Base-by-base conservation (phyloP, 306 rosid genomes). In the Oemleria cerasiformis region DNA sequence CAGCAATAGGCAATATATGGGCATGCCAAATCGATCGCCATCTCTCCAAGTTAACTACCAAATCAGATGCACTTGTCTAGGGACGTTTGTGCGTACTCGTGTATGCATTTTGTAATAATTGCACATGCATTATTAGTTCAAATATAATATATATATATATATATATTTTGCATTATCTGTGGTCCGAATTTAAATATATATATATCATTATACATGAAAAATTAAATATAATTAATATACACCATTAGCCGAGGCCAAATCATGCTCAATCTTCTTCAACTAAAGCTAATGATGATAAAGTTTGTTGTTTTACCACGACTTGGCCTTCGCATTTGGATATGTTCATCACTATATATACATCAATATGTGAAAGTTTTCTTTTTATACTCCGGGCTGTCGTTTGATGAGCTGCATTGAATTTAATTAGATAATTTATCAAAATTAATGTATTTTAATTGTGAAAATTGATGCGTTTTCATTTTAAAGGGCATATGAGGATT, bases 251-350 rank as follows among this genome's bases (percentile, higher is more conserved):
- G 17, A 6, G 39, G 25, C 40, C 62, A 12, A 57, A 25, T 57
- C 62, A 57, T 57, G 62, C 39, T 34, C 64, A 30, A 59, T 34
- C 12, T 59, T 59, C 41, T 59, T 20, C 64, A 34, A 59, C 64
- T 34, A 34, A 59, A 34, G n/a, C 64, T 30, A 53, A n/a, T 55
- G 15, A 49, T 49, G 15, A 59, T 59, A 34, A 59, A 34, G 64
- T 59, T 14, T 34, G 43, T 36, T 59, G 41, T 59, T 59, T 30
- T 59, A 59, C 43, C 43, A 59, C 30, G 64, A 59, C 7, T 14
- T 15, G 6, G 55, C 3, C 55, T 16, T 49, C 50, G 5, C 14
- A 13, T 10, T 45, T 5, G 13, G 15, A 45, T 45, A 2, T 45
- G 49, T 25, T 25, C 30, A 25, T 25, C 30, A 25, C 30, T 25